These are phyloP conservation scores for Priceomyces haplophilus DNA, from an alignment of 805 yeast species.

Conservation along the genomic window DNA sequence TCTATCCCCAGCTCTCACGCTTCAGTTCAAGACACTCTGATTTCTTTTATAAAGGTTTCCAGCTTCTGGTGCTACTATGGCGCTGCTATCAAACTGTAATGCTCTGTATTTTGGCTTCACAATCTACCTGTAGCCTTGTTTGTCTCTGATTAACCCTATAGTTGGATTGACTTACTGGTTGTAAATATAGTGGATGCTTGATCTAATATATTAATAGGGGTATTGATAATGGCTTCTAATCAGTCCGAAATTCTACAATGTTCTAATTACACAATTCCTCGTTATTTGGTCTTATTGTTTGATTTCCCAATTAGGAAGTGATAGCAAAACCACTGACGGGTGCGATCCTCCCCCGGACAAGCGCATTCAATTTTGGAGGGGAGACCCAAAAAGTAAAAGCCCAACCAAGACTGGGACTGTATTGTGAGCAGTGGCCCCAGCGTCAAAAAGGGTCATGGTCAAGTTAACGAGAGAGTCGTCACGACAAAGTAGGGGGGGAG, in stretches of 20 bases:
- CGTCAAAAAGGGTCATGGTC: too few species aligned
- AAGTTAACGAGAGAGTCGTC: too few species aligned
- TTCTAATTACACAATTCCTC: slow-evolving; percentile 1
- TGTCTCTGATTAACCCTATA: background rate
- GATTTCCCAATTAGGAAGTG: slow-evolving; percentile 1
- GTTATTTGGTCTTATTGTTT: background rate
- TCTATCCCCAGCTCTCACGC: too few species aligned
- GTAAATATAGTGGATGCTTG: background rate
- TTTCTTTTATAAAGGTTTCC: too few species aligned
- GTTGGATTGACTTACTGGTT: background rate
- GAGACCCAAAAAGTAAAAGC: background rate
- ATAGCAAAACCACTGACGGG: background rate
- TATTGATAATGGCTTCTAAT: slow-evolving; percentile 1
- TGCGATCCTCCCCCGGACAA: too few species aligned
- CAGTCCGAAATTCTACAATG: background rate
- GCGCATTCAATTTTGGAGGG: background rate
- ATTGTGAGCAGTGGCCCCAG: too few species aligned
- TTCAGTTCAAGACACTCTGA: background rate
- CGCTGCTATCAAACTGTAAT: background rate
- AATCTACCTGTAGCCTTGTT: background rate
- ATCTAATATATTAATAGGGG: slow-evolving; percentile 1
- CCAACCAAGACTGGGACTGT: background rate
- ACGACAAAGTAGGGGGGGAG: too few species aligned
- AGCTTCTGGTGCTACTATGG: background rate
- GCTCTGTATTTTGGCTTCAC: background rate